Conservation (phyloP, 78 protist species). For the Dictyostelium firmibasis region DNA sequence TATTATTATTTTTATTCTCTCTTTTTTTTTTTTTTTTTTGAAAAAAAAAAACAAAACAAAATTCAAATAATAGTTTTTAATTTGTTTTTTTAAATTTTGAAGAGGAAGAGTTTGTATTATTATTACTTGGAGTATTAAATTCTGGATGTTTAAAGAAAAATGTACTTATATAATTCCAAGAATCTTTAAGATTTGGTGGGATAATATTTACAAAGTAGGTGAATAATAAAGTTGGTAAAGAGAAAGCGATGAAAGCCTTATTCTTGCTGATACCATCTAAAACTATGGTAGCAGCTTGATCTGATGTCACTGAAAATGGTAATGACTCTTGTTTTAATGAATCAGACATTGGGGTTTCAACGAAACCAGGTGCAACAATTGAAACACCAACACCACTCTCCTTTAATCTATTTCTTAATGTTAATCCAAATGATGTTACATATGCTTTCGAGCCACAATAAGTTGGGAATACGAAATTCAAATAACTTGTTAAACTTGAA, state of each 20-base stretch:
- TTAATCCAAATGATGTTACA: not conserved
- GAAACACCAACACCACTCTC: constrained; percentile 34
- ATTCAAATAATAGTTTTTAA: no score
- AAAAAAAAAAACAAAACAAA: no score
- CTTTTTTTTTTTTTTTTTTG: no score
- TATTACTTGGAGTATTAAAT: not conserved
- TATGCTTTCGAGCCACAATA: constrained; percentile 1
- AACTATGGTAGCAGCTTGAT: not conserved
- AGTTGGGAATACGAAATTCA: not conserved
- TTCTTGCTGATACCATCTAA: not conserved
- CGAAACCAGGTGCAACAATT: constrained; percentile 25
- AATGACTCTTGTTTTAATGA: not conserved
- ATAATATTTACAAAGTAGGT: not conserved
- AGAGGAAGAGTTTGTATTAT: not conserved
- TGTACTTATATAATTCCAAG: constrained; percentile 6
- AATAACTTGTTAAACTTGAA: not conserved
- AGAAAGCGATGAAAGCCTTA: constrained; percentile 1
- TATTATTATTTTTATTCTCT: no score
- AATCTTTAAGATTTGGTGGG: constrained; percentile 40
- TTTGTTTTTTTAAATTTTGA: not conserved
- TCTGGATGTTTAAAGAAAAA: not conserved
- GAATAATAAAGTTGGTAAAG: not conserved
- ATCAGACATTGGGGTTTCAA: constrained; percentile 15
- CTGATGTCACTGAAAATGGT: not conserved
- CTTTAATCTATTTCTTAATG: constrained; percentile 7